These are phyloP conservation scores for Aureobasidium sp. DNA, from an alignment of 2,329 filamentous ascomycete genomes.

Conservation along the genomic window DNA sequence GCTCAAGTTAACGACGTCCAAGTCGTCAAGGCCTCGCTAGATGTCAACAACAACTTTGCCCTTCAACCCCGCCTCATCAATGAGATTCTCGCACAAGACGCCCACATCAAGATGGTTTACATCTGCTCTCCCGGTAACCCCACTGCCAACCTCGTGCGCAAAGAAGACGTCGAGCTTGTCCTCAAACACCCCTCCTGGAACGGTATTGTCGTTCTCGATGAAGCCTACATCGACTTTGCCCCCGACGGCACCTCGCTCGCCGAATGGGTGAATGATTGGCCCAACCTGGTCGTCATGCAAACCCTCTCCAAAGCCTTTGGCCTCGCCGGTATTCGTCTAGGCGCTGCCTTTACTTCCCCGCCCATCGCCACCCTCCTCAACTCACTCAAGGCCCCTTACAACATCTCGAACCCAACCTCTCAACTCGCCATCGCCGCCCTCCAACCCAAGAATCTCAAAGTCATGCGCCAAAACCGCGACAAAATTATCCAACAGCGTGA, in stretches of 20 bases:
- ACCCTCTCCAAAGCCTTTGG: constrained; percentile 98
- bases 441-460: constrained; percentile 54
- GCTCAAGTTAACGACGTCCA: constrained; percentile 88
- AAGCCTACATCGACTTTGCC: constrained; percentile 95
- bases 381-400: constrained; percentile 92
- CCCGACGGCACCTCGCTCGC: constrained; percentile 71
- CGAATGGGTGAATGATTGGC: constrained; percentile 85
- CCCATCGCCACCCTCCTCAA: constrained; percentile 76
- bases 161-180: constrained; percentile 63
- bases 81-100: constrained; percentile 53
- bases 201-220: constrained; percentile 84
- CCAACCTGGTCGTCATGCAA: constrained; percentile 96
- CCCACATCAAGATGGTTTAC: constrained; percentile 77
- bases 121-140: constrained; percentile 94
- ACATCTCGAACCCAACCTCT: constrained; percentile 81
- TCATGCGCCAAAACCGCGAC: constrained; percentile 64
- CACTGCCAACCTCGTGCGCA: constrained; percentile 69
- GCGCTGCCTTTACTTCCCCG: constrained; percentile 70
- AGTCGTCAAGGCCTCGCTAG: constrained; percentile 77
- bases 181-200: constrained; percentile 91
- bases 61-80: constrained; percentile 64
- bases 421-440: constrained; percentile 70
- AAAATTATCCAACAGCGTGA: constrained; percentile 68
- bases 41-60: constrained; percentile 61
- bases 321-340: constrained; percentile 84